Evolutionary conservation across 306 rosid genomes (phyloP).

Genomic region (Cucumis cinereus): DNA sequence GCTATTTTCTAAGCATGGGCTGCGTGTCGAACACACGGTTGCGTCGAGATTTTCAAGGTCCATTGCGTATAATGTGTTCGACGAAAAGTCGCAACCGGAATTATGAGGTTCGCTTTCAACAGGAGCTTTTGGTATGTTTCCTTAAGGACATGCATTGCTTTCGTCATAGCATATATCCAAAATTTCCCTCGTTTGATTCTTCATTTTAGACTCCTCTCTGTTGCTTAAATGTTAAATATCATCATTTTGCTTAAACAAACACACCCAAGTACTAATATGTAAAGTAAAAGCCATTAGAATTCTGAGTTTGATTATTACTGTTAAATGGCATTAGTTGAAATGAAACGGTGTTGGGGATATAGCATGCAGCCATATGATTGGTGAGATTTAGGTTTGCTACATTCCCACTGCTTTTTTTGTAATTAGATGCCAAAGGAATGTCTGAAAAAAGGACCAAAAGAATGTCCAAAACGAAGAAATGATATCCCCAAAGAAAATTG

Average conservation of each 20-base stretch:
- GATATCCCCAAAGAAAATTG: constrained; percentile 24
- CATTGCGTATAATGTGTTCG: not conserved
- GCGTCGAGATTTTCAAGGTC: not conserved
- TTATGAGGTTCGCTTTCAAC: constrained; percentile 12
- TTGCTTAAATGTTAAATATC: not conserved
- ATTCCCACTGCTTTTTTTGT: not conserved
- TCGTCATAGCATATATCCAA: constrained; percentile 13
- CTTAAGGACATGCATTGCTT: constrained; percentile 22
- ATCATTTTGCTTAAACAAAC: not conserved
- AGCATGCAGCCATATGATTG: not conserved
- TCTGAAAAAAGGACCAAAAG: constrained; percentile 32
- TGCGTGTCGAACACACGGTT: constrained; percentile 20
- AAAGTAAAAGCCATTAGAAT: not conserved
- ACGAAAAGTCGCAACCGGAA: constrained; percentile 4
- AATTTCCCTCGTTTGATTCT: not conserved
- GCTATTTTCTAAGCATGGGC: constrained; percentile 32
- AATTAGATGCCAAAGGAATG: constrained; percentile 36
- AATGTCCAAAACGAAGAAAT: constrained; percentile 36
- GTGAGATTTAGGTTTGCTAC: not conserved
- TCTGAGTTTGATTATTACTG: not conserved
- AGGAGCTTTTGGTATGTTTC: constrained; percentile 18
- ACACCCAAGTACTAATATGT: not conserved
- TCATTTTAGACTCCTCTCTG: not conserved
- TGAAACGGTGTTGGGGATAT: not conserved
- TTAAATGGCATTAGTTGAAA: not conserved